Base-by-base conservation (phyloP, 371 early-diverging fungal genomes). In the Choanephora cucurbitarum region DNA sequence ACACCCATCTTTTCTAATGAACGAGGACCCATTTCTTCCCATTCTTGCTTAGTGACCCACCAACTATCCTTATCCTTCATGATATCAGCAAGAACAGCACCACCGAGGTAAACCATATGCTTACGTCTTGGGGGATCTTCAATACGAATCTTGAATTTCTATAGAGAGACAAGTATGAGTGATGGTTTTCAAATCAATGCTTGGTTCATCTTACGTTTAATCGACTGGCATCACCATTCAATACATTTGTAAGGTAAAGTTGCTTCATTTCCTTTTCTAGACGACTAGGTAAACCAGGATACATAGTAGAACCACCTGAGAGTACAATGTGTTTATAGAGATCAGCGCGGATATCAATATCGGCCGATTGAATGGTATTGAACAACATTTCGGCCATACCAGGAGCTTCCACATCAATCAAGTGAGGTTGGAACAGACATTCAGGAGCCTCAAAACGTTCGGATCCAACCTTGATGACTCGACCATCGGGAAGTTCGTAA, bases 361-460 rank as follows among this genome's bases (percentile, higher is more conserved):
- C 94, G 8, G 93, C 95, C 6, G 92, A 70, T 70, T 96, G 91
- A 58, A 98, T 93, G 10, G 91, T 81, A 63, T 94, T 88, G 75
- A 94, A 92, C 44, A 98, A 82, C 62, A 95, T 76, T 65, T 98
- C 98, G 44, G 97, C 96, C 58, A 98, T 87, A 55, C 99, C 98
- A 7, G 88, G 85, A 7, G 91, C 83, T 70, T 98, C 98, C 21
- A 93, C 90, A 69, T 96, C 96, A 54, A 98, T 90, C 57, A 98
- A 82, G 62, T 95, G 89, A 34, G 99, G 98, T 61, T 97, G 96
- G 93, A 98, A 98, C 64, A 98, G 74, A 58, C 95, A 95, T 71
- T 98, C 99, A 33, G 99, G 97, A 1, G 98, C 99, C 72, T 96
- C 94, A 77, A 96, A 98, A 55, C 97, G 81, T 75, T 98, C 97